Evolutionary conservation across 331 rosid genomes (phyloP), one percentile per base, ranked within the genome.

Genomic region (Pyracantha coccinea): DNA sequence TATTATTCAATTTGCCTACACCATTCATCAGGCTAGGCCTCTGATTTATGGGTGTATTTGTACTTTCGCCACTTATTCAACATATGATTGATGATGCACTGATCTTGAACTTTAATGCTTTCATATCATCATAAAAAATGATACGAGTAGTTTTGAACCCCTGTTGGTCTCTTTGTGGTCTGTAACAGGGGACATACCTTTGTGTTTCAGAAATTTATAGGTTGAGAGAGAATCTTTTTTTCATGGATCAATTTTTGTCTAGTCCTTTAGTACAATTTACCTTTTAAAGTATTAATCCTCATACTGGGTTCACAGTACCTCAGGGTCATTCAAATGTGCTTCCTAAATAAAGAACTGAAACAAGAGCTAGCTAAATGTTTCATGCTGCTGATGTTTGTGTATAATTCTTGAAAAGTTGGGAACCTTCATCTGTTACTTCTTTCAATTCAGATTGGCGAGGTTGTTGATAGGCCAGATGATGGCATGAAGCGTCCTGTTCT

Each of bases 401-500:
- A 12, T 21, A 9, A 24, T 5, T 25, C 38, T 62, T 45, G 4
- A 54, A n/a, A 62, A 16, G 19, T 35, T 21, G 21, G 35, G 63
- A 20, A 33, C 7, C 29, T 17, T 72, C 38, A 55, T 50, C 7
- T 57, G 41, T 50, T 20, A 13, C 33, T 20, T 55, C 44, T 52
- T 59, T 61, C 71, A 58, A 60, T 73, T 4, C 71, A 94, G 99
- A 92, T 94, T 83, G 99, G 99, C 68, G 99, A 94, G 86, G 99
- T 94, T 86, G 97, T 94, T 79, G 99, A 94, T 81, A 97, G 97
- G 74, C 99, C 99, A 15, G 97, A 93, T 64, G 92, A 83, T 28
- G 47, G 69, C 69, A 53, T 85, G 70, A 85, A 63, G 86, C 94
- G 86, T 58, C 88, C 95, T 67, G 69, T 77, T 74, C 82, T 83